Evolutionary conservation across 208 protist species (phyloP).

Genomic region (Trypanosoma mega): DNA sequence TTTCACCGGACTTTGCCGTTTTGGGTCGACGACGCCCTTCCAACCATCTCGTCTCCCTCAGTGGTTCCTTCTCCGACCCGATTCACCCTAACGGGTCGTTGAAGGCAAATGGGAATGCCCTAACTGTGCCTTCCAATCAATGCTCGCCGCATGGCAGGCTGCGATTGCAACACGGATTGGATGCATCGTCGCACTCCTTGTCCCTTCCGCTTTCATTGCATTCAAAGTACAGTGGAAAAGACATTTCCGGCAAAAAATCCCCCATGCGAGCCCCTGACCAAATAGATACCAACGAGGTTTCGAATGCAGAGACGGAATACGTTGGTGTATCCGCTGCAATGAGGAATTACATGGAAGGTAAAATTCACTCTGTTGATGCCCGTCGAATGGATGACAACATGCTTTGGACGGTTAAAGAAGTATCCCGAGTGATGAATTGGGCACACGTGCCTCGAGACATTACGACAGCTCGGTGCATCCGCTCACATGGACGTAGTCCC

Average conservation of each 20-base stretch:
- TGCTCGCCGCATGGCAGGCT: too few relatives aligned
- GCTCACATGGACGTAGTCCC: not conserved
- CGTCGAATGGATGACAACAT: conserved; percentile 9
- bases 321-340: not conserved
- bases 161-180: too few relatives aligned
- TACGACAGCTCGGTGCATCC: not conserved
- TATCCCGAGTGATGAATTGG: conserved; percentile 11
- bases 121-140: too few relatives aligned
- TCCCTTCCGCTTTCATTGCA: too few relatives aligned
- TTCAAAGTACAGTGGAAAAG: not conserved
- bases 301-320: not conserved
- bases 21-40: too few relatives aligned
- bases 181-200: too few relatives aligned
- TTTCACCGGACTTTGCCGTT: too few relatives aligned
- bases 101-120: too few relatives aligned
- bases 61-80: too few relatives aligned
- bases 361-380: not conserved
- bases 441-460: not conserved
- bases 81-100: too few relatives aligned
- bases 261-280: not conserved
- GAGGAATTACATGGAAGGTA: not conserved
- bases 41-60: too few relatives aligned
- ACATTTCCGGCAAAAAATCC: too few relatives aligned
- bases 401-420: conserved; percentile 2
- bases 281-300: not conserved